Percentiles rank a stretch among this genome's conserved stretches.
Evolutionary conservation across 441 rosid species (phyloP).

Genomic region (Populus hybrid): DNA sequence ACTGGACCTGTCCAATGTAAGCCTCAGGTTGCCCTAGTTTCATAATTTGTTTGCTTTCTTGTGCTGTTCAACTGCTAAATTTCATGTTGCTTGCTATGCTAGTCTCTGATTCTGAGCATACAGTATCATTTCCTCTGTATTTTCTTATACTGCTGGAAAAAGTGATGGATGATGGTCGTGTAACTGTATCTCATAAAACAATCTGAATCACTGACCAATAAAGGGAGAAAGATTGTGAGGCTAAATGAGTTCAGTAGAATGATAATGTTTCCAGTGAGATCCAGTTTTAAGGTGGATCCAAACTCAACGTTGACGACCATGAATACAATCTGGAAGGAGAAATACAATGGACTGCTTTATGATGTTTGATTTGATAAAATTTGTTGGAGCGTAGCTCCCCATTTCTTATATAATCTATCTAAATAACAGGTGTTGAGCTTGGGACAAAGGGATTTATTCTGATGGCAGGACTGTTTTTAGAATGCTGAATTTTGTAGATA

Average conservation of each 20-base stretch:
- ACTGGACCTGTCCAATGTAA: conserved; percentile 99
- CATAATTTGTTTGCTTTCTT: neutral
- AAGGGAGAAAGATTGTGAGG: neutral
- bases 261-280: neutral
- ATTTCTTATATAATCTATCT: too few species aligned
- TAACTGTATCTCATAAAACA: neutral
- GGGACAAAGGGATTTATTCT: neutral
- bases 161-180: neutral
- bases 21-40: conserved; percentile 21
- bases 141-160: neutral
- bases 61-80: neutral
- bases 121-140: neutral
- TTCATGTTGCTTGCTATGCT: neutral
- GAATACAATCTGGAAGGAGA: neutral
- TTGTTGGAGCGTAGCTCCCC: neutral
- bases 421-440: neutral
- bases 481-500: neutral
- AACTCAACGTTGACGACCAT: neutral
- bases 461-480: neutral
- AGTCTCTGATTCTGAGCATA: neutral
- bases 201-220: neutral
- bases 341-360: neutral
- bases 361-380: neutral
- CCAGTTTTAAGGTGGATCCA: neutral
- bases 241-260: neutral